Conservation (phyloP, 208 protist species). For the Wallacemonas sp. region DNA sequence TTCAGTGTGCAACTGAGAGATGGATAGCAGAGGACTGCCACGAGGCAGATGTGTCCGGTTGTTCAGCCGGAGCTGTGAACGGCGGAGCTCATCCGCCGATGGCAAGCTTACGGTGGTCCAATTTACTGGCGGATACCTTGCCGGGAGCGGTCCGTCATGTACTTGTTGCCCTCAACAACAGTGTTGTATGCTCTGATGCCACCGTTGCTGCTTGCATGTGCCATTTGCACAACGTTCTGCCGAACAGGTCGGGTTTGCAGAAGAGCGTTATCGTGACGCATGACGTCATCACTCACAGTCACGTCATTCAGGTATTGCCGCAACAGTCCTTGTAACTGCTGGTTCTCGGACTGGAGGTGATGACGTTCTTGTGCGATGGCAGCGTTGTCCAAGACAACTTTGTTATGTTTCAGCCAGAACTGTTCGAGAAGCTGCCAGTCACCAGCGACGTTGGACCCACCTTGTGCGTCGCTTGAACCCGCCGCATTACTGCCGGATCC, state of each 20-base stretch:
- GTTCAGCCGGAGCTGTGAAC: no score
- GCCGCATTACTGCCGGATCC: conserved; percentile 19
- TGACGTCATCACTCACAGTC: conserved; percentile 92
- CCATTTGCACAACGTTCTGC: conserved; percentile 71
- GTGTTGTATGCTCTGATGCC: conserved; percentile 36
- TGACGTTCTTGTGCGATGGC: conserved; percentile 91
- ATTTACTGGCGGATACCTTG: conserved; percentile 41
- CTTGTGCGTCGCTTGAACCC: not conserved
- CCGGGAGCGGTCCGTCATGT: conserved; percentile 55
- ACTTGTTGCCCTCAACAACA: conserved; percentile 86
- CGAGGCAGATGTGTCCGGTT: no score
- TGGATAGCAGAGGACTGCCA: no score
- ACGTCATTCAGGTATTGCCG: conserved; percentile 96
- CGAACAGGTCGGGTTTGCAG: conserved; percentile 32
- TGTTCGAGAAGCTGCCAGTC: conserved; percentile 92
- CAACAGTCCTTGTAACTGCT: conserved; percentile 84
- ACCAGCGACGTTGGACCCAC: not conserved
- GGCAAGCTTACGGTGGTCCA: not conserved
- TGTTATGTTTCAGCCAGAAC: conserved; percentile 96
- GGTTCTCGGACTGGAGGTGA: conserved; percentile 90
- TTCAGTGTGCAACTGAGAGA: no score
- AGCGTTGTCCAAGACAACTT: conserved; percentile 93
- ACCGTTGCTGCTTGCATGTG: conserved; percentile 5
- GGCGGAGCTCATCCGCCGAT: no score
- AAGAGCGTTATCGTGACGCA: conserved; percentile 59